Base-by-base conservation (phyloP, 1,284 basidiomycete species). In the Schizopora paradoxa region DNA sequence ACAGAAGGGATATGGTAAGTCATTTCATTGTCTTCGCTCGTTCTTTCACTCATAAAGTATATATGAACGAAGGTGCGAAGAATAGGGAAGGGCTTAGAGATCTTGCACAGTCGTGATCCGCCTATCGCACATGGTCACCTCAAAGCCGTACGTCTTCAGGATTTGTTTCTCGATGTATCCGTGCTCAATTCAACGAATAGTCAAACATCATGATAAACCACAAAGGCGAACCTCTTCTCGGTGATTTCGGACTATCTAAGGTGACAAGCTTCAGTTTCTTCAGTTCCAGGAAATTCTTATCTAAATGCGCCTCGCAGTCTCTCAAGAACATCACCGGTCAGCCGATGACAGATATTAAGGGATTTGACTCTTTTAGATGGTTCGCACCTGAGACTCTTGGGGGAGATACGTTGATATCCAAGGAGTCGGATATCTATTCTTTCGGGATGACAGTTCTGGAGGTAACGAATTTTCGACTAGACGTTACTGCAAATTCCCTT, bases 391-490 rank as follows among this genome's bases (percentile, higher is more conserved):
- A 50, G 23, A 18, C 22, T 26, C 13, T 45, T 8, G 35, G 35
- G 8, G n/a, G 33, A 18, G 7, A 8, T 3, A n/a, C 38, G 4
- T 33, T 18, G 28, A 8, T 6, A 3, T 26, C 41, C 2, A 16
- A 37, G n/a, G n/a, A n/a, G n/a, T n/a, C n/a, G n/a, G 49, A 51
- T 26, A 34, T 42, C 4, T 51, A 51, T 31, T 47, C 45, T 25
- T 47, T 51, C 25, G 49, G 36, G 4, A 43, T 46, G 34, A 46
- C 44, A 8, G 48, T 44, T n/a, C 29, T 41, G 10, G n/a, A 41
- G 25, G 48, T 50, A 31, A 6, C 38, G 7, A 23, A 34, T 13
- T 11, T 21, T 11, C n/a, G n/a, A n/a, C n/a, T n/a, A n/a, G n/a
- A n/a, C n/a, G n/a, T n/a, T n/a, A n/a, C n/a, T n/a, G n/a, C n/a